Base-by-base conservation (phyloP, 176 grass and related monocot genomes). In the Rhipidocladum racemiflorum region DNA sequence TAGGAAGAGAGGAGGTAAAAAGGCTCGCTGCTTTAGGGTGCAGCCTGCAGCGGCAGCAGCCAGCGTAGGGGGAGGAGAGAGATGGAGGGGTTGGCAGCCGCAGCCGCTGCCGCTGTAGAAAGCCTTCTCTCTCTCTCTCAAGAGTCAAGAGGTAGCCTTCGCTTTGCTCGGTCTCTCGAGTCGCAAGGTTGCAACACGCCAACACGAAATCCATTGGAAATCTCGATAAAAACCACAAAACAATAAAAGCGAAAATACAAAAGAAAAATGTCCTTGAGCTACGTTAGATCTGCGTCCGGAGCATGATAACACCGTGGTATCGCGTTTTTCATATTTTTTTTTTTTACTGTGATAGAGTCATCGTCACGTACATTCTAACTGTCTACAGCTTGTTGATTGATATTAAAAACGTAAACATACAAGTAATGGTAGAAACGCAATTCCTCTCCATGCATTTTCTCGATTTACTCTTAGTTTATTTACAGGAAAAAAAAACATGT, bases 1-100 rank as follows among this genome's bases (percentile, higher is more conserved):
- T 72, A 86, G 84, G 83, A 86, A 65, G 83, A 86, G 77, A 69
- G 75, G 84, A 72, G 84, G 83, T 86, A 85, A 81, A 85, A 86
- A 83, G 79, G 79, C 74, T 61, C 68, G 74, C 73, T 86, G 79
- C 88, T 90, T 86, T 90, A 80, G 81, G 73, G 56, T 78, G 83
- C 78, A 82, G 88, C 29, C 83, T 85, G 88, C 83, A 77, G 88
- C 72, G 72, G 72, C 72, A 55, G 75, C 81, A 15, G 80, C 54
- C 74, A 67, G 86, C 60, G 68, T 84, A 56, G 57, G 65, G 48
- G 35, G 60, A 65, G 60, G 75, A 59, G 49, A 77, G 64, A 28
- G 21, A n/a, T n/a, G 12, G 55, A 60, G 65, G 61, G 21, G 74
- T 60, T 61, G 63, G 81, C 75, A 73, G 68, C 61, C 49, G 81